Percentiles rank a stretch among this genome's conserved stretches.
Evolutionary conservation across 1,284 basidiomycete genomes (phyloP).

Genomic region (Puccinia polysora): DNA sequence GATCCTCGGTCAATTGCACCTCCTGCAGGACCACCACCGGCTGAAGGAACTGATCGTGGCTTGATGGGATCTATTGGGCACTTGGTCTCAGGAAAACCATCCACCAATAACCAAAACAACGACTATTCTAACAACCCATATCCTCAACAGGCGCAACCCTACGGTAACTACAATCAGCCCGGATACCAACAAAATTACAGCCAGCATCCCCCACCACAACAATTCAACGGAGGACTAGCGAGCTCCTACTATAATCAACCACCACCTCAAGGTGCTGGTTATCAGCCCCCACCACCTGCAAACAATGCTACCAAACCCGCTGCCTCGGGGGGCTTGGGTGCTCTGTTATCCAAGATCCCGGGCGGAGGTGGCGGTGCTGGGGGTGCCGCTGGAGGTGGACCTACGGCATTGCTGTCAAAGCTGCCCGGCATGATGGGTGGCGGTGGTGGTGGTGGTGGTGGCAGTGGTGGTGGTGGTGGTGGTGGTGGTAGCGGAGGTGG

Average conservation of each 20-base stretch:
- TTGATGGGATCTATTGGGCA: constrained; percentile 11
- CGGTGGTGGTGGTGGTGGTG: constrained; percentile 7
- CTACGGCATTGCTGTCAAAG: background rate
- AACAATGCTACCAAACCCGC: background rate
- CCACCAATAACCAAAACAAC: background rate
- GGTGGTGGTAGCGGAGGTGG: background rate
- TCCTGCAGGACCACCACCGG: constrained; percentile 1
- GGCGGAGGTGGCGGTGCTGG: constrained; percentile 14
- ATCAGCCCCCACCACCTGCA: background rate
- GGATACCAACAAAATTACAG: background rate
- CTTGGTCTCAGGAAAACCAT: constrained; percentile 13
- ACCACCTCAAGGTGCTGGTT: too few species aligned
- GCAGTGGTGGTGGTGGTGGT: background rate
- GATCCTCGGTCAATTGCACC: constrained; percentile 1
- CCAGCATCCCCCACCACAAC: background rate
- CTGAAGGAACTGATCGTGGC: constrained; percentile 8
- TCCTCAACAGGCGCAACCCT: background rate
- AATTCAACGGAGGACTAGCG: too few species aligned
- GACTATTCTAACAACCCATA: too few species aligned
- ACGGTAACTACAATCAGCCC: background rate
- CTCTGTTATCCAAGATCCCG: constrained; percentile 24
- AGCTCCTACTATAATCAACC: constrained; percentile 16
- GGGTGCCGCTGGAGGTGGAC: background rate
- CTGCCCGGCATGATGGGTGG: constrained; percentile 16
- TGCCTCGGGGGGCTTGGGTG: constrained; percentile 4